Percentiles rank a stretch among this genome's conserved stretches.
Conservation (phyloP, 129 eudicot genomes). For the Scalesia atractyloides region DNA sequence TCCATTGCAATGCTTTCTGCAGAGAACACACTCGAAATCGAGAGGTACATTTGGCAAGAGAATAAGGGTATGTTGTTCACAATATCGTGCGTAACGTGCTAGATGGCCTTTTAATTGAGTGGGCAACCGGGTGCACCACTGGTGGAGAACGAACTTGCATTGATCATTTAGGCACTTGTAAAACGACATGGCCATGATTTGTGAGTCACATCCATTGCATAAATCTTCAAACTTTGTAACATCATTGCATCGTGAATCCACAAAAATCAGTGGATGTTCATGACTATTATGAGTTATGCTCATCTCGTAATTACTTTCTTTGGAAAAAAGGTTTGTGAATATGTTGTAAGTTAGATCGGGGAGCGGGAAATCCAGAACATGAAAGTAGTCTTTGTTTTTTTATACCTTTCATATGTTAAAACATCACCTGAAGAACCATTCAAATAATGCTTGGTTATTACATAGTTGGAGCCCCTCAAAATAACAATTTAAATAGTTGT, state of each 20-base stretch:
- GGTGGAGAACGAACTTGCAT: conserved; percentile 9
- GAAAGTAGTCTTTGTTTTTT: neutral
- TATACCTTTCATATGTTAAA: too few relatives aligned
- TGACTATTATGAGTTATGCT: conserved; percentile 2
- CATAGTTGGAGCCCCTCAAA: neutral
- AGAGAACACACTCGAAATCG: neutral
- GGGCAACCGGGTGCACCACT: conserved; percentile 2
- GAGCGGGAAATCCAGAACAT: neutral
- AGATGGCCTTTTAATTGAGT: neutral
- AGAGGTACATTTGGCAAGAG: neutral
- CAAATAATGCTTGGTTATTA: neutral
- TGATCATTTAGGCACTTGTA: neutral
- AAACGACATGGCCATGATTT: neutral
- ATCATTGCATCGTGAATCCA: neutral
- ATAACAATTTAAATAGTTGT: too few relatives aligned
- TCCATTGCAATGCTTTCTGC: neutral
- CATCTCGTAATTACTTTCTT: too few relatives aligned
- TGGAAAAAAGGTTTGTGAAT: neutral
- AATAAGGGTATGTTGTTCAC: conserved; percentile 3
- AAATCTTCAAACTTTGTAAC: neutral
- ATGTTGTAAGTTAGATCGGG: neutral
- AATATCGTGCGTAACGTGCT: too few relatives aligned
- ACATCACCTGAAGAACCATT: too few relatives aligned
- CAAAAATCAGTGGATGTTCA: conserved; percentile 16
- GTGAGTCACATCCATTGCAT: conserved; percentile 16